Percentiles rank a stretch among this genome's conserved stretches.
Conservation (phyloP, 768 basidiomycete genomes). For the Clathrus columnatus region DNA sequence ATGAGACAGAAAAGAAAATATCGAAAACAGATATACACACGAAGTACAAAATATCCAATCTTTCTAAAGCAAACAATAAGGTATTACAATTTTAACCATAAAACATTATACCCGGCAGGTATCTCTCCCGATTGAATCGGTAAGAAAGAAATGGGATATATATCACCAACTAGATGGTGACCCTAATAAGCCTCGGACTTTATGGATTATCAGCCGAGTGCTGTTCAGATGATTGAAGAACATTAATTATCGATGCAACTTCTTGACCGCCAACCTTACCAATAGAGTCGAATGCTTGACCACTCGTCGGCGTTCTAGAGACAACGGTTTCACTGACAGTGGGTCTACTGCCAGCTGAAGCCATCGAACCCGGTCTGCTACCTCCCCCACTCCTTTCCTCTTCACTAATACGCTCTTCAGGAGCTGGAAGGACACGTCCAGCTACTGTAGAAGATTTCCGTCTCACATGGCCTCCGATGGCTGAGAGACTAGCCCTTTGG, state of each 20-base stretch:
- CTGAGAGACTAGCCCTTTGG: slow-evolving; percentile 7
- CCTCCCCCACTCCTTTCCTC: not conserved
- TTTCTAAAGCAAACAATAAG: not conserved
- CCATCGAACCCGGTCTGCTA: not conserved
- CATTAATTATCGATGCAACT: not conserved
- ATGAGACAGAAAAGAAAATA: not conserved
- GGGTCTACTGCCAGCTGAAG: not conserved
- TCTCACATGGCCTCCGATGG: slow-evolving; percentile 4
- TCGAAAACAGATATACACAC: not conserved
- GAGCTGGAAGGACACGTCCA: not conserved
- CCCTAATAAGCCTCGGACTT: not conserved
- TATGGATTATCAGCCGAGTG: not conserved
- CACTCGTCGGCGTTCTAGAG: not conserved
- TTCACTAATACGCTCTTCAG: slow-evolving; percentile 2
- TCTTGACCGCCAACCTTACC: not conserved
- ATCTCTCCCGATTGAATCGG: not conserved
- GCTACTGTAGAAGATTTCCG: not conserved
- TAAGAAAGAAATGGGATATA: not conserved
- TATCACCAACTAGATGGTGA: not conserved
- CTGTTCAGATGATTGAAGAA: not conserved
- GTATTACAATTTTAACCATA: not conserved
- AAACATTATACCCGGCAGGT: not conserved
- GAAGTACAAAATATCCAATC: not conserved
- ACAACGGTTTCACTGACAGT: not conserved
- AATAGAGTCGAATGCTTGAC: not conserved